Evolutionary conservation across 345 rosid genomes (phyloP), one percentile per base, ranked within the genome.

Genomic region (Limnanthes douglasii): DNA sequence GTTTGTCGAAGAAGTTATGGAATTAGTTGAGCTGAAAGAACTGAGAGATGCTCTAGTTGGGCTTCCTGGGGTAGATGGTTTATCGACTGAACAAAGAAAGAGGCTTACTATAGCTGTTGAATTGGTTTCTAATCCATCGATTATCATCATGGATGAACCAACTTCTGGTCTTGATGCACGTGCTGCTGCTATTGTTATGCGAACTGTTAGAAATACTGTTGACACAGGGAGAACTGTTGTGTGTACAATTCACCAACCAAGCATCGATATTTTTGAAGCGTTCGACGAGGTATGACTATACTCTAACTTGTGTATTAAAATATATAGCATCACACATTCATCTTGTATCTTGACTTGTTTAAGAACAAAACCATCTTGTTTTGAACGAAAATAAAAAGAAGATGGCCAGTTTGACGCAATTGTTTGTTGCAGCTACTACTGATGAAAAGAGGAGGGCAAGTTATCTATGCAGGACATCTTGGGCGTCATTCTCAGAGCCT

Each of bases 161-260:
- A 80, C 96, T 11, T 74, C 96, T 34, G 96, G 96, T 33, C 94
- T 86, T 40, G 94, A 80, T 63, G 94, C 96, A 10, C 66, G 96
- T 68, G 94, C 94, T 19, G 96, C 96, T 0, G 96, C 96, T 4
- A 78, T 86, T 45, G 96, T 86, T 40, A 81, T 86, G 94, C 83
- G 96, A 1, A 75, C 96, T 1, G 92, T 86, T 18, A 81, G 96
- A 50, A 80, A 86, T 39, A 86, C 96, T 0, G 96, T 72, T 21
- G 96, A 86, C 43, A 86, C 96, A 0, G 96, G 94, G n/a, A 86
- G 96, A 64, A 86, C 96, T 9, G 83, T 86, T 5, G 83, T 86
- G 28, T 80, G 96, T 62, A 86, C 96, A 20, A 86, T 86, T 70
- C 96, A 86, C 54, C 96, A 86, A 67, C 94, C 94, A 5, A 81